A percentile compares a stretch with the other conserved stretches of the same genome.
These are phyloP conservation scores for Phaeophleospora eucalypticola DNA, from an alignment of 2,329 filamentous ascomycete species.

Conservation along the genomic window DNA sequence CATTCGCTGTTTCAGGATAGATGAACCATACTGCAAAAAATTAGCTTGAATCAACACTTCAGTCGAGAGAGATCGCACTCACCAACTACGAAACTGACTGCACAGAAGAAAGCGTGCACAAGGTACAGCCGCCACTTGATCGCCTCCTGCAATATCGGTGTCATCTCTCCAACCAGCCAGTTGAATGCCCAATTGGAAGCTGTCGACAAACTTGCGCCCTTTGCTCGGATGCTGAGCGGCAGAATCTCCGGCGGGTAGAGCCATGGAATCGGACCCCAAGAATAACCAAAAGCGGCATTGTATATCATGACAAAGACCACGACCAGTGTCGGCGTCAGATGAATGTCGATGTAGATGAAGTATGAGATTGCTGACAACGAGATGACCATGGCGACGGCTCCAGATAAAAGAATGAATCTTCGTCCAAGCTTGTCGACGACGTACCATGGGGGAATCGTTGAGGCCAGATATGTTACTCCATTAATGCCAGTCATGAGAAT, in stretches of 20 bases:
- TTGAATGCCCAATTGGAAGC: constrained; percentile 98
- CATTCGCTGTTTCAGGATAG: constrained; percentile 93
- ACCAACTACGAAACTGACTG: constrained; percentile 93
- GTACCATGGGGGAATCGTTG: constrained; percentile 95
- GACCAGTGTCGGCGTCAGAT: constrained; percentile 73
- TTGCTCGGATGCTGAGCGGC: constrained; percentile 91
- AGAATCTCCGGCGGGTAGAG: constrained; percentile 98
- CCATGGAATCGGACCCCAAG: constrained; percentile 98
- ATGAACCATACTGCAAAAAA: constrained; percentile 77
- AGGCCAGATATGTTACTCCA: constrained; percentile 82
- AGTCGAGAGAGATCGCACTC: constrained; percentile 42
- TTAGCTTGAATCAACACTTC: constrained; percentile 5
- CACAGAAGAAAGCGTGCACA: constrained; percentile 94
- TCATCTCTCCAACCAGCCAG: constrained; percentile 94
- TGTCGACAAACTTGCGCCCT: constrained; percentile 92
- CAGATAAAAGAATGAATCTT: constrained; percentile 81
- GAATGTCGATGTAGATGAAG: constrained; percentile 84
- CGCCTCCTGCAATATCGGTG: constrained; percentile 83
- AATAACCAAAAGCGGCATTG: constrained; percentile 93
- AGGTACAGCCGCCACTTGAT: constrained; percentile 95
- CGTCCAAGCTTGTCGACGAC: constrained; percentile 89
- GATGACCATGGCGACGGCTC: constrained; percentile 83
- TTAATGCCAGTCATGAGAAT: constrained; percentile 98
- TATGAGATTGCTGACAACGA: constrained; percentile 89
- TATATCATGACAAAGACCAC: constrained; percentile 97